A percentile compares a stretch with the other conserved stretches of the same genome.
These are phyloP conservation scores for Monosporozyma servazzii DNA, from an alignment of 805 yeast species.

Conservation along the genomic window DNA sequence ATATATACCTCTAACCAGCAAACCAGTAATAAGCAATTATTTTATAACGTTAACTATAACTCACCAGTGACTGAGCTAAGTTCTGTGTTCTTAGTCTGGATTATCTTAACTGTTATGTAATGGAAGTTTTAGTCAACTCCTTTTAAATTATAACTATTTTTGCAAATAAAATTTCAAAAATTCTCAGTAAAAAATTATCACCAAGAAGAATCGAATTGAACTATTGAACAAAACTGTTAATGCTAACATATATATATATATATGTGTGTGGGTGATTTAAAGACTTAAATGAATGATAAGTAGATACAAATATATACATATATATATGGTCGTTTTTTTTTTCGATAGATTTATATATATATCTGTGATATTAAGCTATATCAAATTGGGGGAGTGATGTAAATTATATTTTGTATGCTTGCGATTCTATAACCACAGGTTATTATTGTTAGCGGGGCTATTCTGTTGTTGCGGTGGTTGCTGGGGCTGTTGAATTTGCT, in stretches of 20 bases:
- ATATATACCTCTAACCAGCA: too few species aligned
- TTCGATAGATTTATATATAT: background rate
- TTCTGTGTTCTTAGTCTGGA: background rate
- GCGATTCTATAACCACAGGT: slow-evolving; percentile 1
- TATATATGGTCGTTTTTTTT: too few species aligned
- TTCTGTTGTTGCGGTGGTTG: slow-evolving; percentile 3
- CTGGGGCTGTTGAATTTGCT: slow-evolving; percentile 5
- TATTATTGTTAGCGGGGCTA: slow-evolving; percentile 11
- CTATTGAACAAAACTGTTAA: background rate
- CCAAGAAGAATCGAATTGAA: background rate
- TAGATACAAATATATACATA: too few species aligned
- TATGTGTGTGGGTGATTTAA: too few species aligned
- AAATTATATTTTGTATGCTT: background rate
- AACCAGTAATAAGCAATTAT: background rate
- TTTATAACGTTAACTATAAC: background rate
- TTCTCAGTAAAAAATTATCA: background rate
- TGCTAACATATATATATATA: background rate
- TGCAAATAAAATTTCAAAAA: background rate
- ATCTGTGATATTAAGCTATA: background rate
- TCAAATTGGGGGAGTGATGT: background rate
- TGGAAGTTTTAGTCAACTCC: background rate
- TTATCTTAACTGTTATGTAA: background rate
- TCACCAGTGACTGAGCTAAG: background rate
- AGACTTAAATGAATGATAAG: too few species aligned
- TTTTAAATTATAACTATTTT: background rate